Evolutionary conservation across 1,139 yeast genomes (phyloP), one percentile per base, ranked within the genome.

Genomic region (Yamadazyma buinensis): DNA sequence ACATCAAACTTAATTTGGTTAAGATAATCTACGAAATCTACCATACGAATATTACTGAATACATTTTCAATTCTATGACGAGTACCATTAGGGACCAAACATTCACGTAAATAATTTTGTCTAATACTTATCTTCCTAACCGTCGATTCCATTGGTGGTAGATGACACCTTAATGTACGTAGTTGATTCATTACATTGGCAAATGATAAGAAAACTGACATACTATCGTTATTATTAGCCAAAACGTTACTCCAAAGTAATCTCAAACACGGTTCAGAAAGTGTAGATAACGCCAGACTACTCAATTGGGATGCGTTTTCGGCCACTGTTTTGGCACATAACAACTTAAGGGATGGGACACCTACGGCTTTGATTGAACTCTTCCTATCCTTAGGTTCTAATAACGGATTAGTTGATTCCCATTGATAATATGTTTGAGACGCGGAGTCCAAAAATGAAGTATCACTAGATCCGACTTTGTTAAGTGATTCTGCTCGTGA

Each of bases 21-120:
- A 20, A 59, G 32, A 30, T 49, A 47, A 5, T 32, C 9, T 1
- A 46, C 42, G 4, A 64, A 36, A 17, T 59, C 57, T 9, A 37
- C 21, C 3, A 64, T 35, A 15, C 43, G 34, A 3, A 57, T 44
- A 35, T 67, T 66, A 14, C 49, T 43, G 40, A 61, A 64, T 4
- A 68, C 23, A 31, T 59, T 64, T 30, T 67, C 74, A 14, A 67
- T 33, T 26, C 75, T 44, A 46, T 64, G 49, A 22, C 30, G 31
- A 12, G 13, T 27, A 8, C 7, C 9, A 10, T 24, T 25, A 4
- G 46, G 43, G 2, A 43, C 23, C 14, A 44, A 27, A 25, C 45
- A 41, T 19, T 37, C 35, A 7, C 27, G 15, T 10, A 46, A 20
- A 28, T 32, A 32, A 17, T 29, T 25, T 22, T 40, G 44, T 27